Conservation (phyloP, 257 asterid genomes). For the Linderniella brevidens region DNA sequence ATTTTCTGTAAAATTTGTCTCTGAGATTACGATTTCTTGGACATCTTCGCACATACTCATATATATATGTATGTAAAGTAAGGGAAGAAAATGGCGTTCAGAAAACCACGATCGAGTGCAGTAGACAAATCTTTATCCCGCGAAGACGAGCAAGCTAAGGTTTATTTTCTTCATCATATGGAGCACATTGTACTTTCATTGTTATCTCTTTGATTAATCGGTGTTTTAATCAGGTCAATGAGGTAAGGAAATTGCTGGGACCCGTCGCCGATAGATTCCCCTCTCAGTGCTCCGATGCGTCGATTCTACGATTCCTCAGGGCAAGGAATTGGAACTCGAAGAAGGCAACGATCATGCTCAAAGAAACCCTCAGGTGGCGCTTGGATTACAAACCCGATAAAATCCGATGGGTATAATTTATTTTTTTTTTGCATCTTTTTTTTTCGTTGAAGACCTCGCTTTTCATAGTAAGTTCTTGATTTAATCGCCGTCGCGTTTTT, state of each 20-base stretch:
- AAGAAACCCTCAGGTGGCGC: conserved; percentile 73
- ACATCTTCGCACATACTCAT: no score
- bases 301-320: conserved; percentile 50
- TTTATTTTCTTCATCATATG: conserved; percentile 9
- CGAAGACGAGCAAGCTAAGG: conserved; percentile 47
- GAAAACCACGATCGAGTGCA: not conserved
- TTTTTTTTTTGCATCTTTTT: not conserved
- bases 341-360: conserved; percentile 86
- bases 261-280: conserved; percentile 48
- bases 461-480: not conserved
- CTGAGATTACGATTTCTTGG: no score
- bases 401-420: conserved; percentile 51
- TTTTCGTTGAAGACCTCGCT: not conserved
- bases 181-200: not conserved
- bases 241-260: conserved; percentile 53
- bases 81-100: not conserved
- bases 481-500: no score
- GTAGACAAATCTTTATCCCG: not conserved
- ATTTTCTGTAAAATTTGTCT: no score
- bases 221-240: conserved; percentile 42
- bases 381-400: conserved; percentile 62
- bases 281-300: conserved; percentile 53
- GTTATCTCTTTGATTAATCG: not conserved
- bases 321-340: conserved; percentile 82
- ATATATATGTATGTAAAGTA: no score